Evolutionary conservation across 495 filamentous ascomycete species (phyloP), one percentile per base, ranked within the genome.

Genomic region (Penicillium taxi): DNA sequence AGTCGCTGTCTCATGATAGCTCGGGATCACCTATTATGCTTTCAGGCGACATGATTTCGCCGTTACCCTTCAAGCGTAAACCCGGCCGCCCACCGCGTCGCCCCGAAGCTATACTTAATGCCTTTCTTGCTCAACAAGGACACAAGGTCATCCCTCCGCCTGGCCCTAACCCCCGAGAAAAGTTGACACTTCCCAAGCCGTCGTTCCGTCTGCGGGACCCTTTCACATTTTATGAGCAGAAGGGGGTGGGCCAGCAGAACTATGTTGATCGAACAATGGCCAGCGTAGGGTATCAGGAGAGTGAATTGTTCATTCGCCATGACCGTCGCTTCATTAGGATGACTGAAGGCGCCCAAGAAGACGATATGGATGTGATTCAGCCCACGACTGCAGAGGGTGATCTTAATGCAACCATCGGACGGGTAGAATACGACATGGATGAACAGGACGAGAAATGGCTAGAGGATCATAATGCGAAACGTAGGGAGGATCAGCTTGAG

Each of bases 391-490:
- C 58, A 9, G 84, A 90, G 20, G 77, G 73, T 7, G 82, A 87
- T 20, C 53, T 63, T 4, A 74, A 75, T 45, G 52, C 64, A 5
- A 63, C 67, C 2, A 73, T 85, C 18, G 84, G 86, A 25, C 76
- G 86, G 21, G 91, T 96, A 26, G 91, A 99, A 49, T 99, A 99
- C 50, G 91, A 99, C 48, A 96, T 99, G 91, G 91, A 99, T 52
- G 91, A 96, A 59, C 91, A 99, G 53, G 91, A 99, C 55, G 88
- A 93, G 36, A 84, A 88, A 62, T 96, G 93, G 91, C 67, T 99
- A 16, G 82, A 93, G 38, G 75, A 75, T 26, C 77, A 86, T 45
- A 99, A 99, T 51, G 61, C 64, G 5, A 77, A 82, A 40, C 75
- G 93, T 23, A 81, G 80, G 50, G 66, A 70, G 2, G 71, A 81